phyloP scores from a whole-genome alignment of 139 green algal species.

The Chlorella sorokiniana region DNA sequence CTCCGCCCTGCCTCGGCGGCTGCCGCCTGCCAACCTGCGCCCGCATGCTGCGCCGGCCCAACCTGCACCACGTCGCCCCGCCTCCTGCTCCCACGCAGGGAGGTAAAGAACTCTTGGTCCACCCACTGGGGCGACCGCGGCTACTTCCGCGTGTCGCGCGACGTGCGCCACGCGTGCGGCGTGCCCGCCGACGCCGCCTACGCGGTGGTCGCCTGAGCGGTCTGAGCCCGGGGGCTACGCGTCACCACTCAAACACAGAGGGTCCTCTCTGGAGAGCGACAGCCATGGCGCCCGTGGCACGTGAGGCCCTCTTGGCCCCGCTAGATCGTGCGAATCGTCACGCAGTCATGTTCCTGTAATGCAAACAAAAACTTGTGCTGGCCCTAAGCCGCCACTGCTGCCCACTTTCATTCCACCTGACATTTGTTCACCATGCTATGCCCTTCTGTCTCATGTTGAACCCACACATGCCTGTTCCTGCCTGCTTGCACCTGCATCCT shows the following conservation, averaged over 20 bases:
- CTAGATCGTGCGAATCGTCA: too few relatives aligned
- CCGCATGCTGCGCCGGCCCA: background rate
- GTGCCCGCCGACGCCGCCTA: constrained; percentile 53
- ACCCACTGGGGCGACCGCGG: constrained; percentile 37
- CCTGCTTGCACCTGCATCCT: background rate
- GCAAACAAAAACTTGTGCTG: too few relatives aligned
- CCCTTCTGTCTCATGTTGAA: background rate
- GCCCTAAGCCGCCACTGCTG: too few relatives aligned
- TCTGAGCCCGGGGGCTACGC: too few relatives aligned
- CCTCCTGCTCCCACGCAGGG: background rate
- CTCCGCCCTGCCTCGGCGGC: background rate
- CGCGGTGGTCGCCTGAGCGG: constrained; percentile 46
- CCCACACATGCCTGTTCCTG: background rate
- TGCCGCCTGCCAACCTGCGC: background rate
- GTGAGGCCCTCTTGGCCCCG: too few relatives aligned
- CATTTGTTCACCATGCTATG: background rate
- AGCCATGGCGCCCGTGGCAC: too few relatives aligned
- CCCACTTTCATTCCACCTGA: background rate
- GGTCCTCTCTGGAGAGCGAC: too few relatives aligned
- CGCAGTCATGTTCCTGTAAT: too few relatives aligned
- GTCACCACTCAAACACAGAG: too few relatives aligned
- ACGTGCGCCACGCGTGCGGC: constrained; percentile 51
- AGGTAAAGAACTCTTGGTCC: constrained; percentile 50
- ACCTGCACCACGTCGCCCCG: background rate
- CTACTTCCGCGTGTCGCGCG: constrained; percentile 57